A percentile compares a stretch with the other conserved stretches of the same genome.
Conservation (phyloP, 176 grass and related monocot genomes). For the Aegilops umbellulata region DNA sequence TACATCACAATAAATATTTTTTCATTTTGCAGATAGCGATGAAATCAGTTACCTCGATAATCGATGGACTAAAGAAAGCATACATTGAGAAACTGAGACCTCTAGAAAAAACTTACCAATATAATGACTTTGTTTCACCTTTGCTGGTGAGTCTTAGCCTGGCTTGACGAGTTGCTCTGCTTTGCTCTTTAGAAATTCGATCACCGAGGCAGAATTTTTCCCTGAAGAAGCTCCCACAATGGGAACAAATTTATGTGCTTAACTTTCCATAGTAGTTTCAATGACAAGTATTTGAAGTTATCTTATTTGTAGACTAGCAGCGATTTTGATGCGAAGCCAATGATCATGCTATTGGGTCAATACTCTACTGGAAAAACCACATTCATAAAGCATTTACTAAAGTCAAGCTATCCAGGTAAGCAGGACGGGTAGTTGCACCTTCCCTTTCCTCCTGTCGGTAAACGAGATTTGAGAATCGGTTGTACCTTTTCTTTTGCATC, state of each 20-base stretch:
- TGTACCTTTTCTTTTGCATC: background rate
- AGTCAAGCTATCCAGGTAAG: conserved; percentile 80
- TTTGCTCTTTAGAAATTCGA: background rate
- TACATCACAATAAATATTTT: background rate
- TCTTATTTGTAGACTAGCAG: conserved; percentile 61
- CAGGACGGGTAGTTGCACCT: background rate
- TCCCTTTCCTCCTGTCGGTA: background rate
- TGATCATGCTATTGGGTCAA: conserved; percentile 97
- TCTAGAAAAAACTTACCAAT: conserved; percentile 78
- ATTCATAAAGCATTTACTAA: conserved; percentile 93
- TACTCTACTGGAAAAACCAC: conserved; percentile 97
- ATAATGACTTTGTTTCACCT: conserved; percentile 71
- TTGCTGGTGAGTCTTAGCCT: conserved; percentile 50
- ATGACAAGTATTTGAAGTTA: background rate
- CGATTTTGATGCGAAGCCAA: conserved; percentile 95
- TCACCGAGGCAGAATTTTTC: background rate
- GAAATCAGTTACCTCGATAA: conserved; percentile 87
- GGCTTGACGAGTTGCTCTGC: background rate
- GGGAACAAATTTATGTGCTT: background rate
- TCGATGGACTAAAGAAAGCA: conserved; percentile 88
- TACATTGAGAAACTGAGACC: conserved; percentile 89
- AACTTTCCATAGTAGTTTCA: background rate
- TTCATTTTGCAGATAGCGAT: conserved; percentile 52
- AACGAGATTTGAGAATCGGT: background rate
- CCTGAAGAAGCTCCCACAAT: background rate